Percentiles rank a stretch among this genome's conserved stretches.
These are phyloP conservation scores for Cruciata laevipes DNA, from an alignment of 257 asterid species.

Conservation along the genomic window DNA sequence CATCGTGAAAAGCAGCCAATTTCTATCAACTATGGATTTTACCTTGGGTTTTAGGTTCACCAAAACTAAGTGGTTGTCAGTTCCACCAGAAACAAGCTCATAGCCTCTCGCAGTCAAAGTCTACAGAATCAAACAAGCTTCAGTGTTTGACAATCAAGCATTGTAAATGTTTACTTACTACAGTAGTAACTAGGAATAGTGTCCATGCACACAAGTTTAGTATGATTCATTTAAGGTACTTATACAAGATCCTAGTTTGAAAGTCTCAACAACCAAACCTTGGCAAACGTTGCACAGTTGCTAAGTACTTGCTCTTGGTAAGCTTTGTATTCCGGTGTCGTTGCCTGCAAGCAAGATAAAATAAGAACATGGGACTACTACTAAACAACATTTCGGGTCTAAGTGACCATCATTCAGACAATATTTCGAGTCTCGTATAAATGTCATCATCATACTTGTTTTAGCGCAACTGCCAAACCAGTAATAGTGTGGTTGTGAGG, in stretches of 20 bases:
- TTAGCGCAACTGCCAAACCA: conserved; percentile 91
- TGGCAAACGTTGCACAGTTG: conserved; percentile 67
- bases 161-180: background rate
- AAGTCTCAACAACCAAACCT: conserved; percentile 29
- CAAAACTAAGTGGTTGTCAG: conserved; percentile 77
- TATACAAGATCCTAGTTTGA: background rate
- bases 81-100: conserved; percentile 87
- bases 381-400: background rate
- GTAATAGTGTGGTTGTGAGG: conserved; percentile 98
- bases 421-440: background rate
- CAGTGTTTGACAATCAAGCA: conserved; percentile 9
- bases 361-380: background rate
- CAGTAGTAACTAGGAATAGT: background rate
- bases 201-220: background rate
- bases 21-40: conserved; percentile 5
- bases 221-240: background rate
- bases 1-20: background rate
- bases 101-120: conserved; percentile 48
- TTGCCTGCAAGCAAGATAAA: conserved; percentile 40
- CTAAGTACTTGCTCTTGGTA: conserved; percentile 89
- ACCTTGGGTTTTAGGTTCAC: conserved; percentile 78
- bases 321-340: conserved; percentile 76
- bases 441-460: conserved; percentile 44
- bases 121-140: conserved; percentile 37
- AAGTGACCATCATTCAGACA: background rate